A percentile compares a stretch with the other conserved stretches of the same genome.
Conservation (phyloP, 164 flowering plant species). For the Umbellularia californica region DNA sequence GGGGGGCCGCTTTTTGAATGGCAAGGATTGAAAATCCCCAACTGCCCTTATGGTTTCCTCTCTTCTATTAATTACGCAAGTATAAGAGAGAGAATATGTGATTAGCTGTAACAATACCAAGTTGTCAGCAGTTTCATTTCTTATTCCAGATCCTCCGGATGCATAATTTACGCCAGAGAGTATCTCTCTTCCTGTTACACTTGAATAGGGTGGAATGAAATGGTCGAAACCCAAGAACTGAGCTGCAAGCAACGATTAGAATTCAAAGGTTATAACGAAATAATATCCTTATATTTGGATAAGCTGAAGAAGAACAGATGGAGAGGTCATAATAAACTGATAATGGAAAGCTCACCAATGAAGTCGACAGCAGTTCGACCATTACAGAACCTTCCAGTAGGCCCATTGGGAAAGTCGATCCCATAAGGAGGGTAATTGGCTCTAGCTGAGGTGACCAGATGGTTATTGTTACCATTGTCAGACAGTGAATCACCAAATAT, state of each 20-base stretch:
- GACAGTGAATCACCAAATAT: slow-evolving; percentile 73
- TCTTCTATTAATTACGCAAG: no score
- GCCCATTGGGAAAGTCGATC: slow-evolving; percentile 56
- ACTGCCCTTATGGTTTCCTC: no score
- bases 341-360: slow-evolving; percentile 27
- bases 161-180: slow-evolving; percentile 50
- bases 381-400: slow-evolving; percentile 42
- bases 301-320: no score
- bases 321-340: no score
- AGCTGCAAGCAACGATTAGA: slow-evolving; percentile 27
- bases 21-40: no score
- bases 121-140: slow-evolving; percentile 52
- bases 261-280: neutral
- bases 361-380: slow-evolving; percentile 49
- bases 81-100: no score
- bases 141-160: slow-evolving; percentile 56
- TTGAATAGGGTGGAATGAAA: slow-evolving; percentile 39
- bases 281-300: no score
- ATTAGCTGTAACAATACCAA: slow-evolving; percentile 28
- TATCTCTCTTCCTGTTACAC: slow-evolving; percentile 29
- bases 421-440: slow-evolving; percentile 73
- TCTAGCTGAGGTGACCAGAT: slow-evolving; percentile 40
- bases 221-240: slow-evolving; percentile 40
- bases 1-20: no score
- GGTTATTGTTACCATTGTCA: slow-evolving; percentile 62